Conservation (phyloP, 495 filamentous ascomycete species). For the Podospora appendiculata region DNA sequence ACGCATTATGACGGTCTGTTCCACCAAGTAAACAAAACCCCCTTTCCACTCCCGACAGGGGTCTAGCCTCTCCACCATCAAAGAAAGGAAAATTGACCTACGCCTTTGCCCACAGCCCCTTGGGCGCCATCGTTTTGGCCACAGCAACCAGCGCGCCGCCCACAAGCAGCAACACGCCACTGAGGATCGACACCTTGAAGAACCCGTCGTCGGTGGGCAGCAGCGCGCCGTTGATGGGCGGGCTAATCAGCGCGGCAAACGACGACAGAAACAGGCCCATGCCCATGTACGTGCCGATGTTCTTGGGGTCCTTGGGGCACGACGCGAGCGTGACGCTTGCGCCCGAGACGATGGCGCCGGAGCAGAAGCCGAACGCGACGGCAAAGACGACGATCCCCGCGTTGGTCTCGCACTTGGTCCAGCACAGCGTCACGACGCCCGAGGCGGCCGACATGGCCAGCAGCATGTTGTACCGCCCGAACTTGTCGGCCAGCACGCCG, state of each 20-base stretch:
- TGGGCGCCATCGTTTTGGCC: neutral
- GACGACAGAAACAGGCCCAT: slow-evolving; percentile 42
- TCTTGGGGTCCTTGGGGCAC: slow-evolving; percentile 30
- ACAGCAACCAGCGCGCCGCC: neutral
- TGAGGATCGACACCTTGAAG: slow-evolving; percentile 35
- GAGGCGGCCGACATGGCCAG: slow-evolving; percentile 20
- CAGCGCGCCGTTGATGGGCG: slow-evolving; percentile 45
- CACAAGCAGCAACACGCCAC: slow-evolving; percentile 21
- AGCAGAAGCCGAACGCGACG: slow-evolving; percentile 29
- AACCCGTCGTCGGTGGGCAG: slow-evolving; percentile 36
- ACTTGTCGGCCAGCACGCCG: slow-evolving; percentile 45
- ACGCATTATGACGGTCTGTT: too few relatives aligned
- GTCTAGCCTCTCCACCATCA: too few relatives aligned
- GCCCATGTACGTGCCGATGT: slow-evolving; percentile 49
- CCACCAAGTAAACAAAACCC: too few relatives aligned
- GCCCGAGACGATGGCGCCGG: slow-evolving; percentile 40
- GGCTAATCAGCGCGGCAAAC: slow-evolving; percentile 40
- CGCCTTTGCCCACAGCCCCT: neutral
- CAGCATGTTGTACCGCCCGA: slow-evolving; percentile 45
- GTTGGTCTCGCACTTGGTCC: slow-evolving; percentile 25
- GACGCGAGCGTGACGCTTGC: slow-evolving; percentile 33
- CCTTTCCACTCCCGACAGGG: too few relatives aligned
- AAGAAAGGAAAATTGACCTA: neutral
- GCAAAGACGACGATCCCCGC: slow-evolving; percentile 34
- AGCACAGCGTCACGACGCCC: slow-evolving; percentile 37